Conservation (phyloP, 2,329 filamentous ascomycete species). For the Phoma sp. region DNA sequence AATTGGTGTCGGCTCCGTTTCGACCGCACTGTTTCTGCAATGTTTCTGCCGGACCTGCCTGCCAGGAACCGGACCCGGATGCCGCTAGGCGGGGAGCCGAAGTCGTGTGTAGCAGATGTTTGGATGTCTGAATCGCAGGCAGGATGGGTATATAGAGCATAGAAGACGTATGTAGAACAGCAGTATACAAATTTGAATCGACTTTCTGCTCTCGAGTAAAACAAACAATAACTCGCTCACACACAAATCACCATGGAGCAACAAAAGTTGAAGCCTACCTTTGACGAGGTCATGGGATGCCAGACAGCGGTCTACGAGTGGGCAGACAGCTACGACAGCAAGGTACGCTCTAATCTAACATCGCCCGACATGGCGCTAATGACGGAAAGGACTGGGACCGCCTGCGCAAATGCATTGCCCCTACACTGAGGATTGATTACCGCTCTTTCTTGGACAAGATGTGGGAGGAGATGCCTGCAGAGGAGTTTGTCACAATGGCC, state of each 20-base stretch:
- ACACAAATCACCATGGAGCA: conserved; percentile 33
- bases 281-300: conserved; percentile 57
- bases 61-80: conserved; percentile 25
- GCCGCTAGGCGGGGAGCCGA: conserved; percentile 44
- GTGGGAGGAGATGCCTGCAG: conserved; percentile 63
- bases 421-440: conserved; percentile 72
- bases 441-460: conserved; percentile 60
- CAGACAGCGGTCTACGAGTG: conserved; percentile 63
- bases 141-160: conserved; percentile 31
- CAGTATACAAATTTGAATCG: background rate
- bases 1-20: conserved; percentile 35
- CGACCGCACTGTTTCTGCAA: conserved; percentile 25
- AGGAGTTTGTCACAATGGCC: conserved; percentile 60
- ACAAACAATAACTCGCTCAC: background rate
- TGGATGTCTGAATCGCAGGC: conserved; percentile 18
- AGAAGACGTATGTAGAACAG: conserved; percentile 3
- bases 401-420: conserved; percentile 66
- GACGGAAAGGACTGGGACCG: conserved; percentile 61
- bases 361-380: background rate
- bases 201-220: background rate
- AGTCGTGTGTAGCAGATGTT: conserved; percentile 25
- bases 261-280: conserved; percentile 41
- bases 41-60: conserved; percentile 25
- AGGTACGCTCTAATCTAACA: conserved; percentile 43
- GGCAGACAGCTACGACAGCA: conserved; percentile 70